These are phyloP conservation scores for Tubosaeta sp. DNA, from an alignment of 768 basidiomycete species.

Conservation along the genomic window DNA sequence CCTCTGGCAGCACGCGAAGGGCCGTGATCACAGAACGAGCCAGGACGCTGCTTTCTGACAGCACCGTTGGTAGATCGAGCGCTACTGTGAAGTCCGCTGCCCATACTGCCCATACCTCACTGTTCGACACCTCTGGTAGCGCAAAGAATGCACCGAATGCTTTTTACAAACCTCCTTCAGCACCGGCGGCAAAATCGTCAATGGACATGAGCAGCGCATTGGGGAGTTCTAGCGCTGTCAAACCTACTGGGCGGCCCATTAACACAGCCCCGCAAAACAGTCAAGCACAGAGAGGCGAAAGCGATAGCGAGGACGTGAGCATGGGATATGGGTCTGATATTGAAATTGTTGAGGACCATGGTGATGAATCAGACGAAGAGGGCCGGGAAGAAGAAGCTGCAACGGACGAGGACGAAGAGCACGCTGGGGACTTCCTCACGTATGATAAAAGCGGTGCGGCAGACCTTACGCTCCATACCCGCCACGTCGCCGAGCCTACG, in stretches of 20 bases:
- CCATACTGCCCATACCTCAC: constrained; percentile 15
- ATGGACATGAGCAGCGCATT: constrained; percentile 3
- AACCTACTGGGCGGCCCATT: neutral
- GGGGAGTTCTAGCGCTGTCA: neutral
- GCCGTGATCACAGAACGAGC: constrained; percentile 14
- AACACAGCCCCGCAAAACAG: constrained; percentile 2
- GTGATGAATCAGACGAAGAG: neutral
- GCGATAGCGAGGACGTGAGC: constrained; percentile 16
- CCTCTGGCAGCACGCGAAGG: neutral
- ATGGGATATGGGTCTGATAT: constrained; percentile 19
- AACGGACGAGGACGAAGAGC: constrained; percentile 13
- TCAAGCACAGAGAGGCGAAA: constrained; percentile 1
- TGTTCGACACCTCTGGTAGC: constrained; percentile 43
- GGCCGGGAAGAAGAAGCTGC: neutral
- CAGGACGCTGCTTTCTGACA: constrained; percentile 14
- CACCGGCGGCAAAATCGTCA: neutral
- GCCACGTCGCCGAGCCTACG: constrained; percentile 8
- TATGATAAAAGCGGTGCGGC: constrained; percentile 14
- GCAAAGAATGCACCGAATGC: constrained; percentile 59
- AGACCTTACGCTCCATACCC: constrained; percentile 17
- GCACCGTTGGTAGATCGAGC: neutral
- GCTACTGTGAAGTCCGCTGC: constrained; percentile 2
- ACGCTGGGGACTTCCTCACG: constrained; percentile 16
- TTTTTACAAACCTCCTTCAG: constrained; percentile 55
- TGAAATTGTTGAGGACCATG: constrained; percentile 9